Percentiles rank a stretch among this genome's conserved stretches.
phyloP scores from a whole-genome alignment of 176 grass and related monocot species.

The Pontederia crassipes region DNA sequence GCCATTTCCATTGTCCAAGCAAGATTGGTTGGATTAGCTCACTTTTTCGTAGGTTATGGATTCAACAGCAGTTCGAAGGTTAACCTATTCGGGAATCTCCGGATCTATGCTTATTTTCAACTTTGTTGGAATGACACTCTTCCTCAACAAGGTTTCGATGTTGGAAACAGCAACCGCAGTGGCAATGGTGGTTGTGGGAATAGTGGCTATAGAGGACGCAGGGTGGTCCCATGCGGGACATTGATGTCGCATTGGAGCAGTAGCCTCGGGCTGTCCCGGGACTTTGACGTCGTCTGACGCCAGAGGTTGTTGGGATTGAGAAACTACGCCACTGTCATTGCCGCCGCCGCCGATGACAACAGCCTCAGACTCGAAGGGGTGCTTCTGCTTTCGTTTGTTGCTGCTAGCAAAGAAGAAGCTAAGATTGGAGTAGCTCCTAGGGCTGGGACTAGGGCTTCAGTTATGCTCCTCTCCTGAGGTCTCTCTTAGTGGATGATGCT shows the following conservation, averaged over 20 bases:
- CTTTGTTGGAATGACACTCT: slow-evolving; percentile 27
- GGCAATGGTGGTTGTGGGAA: not conserved
- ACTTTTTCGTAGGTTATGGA: too few relatives aligned
- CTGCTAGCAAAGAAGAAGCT: slow-evolving; percentile 53
- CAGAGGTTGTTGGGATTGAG: too few relatives aligned
- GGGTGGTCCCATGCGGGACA: not conserved
- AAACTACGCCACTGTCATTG: slow-evolving; percentile 1
- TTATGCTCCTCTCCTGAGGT: too few relatives aligned
- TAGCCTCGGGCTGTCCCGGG: slow-evolving; percentile 6
- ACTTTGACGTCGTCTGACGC: not conserved
- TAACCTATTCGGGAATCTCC: too few relatives aligned
- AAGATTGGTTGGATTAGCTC: too few relatives aligned
- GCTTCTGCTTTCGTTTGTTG: not conserved
- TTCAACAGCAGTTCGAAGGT: too few relatives aligned
- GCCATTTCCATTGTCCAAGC: too few relatives aligned
- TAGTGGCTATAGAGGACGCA: not conserved
- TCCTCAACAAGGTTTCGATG: not conserved
- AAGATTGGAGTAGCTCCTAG: slow-evolving; percentile 31
- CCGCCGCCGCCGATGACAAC: slow-evolving; percentile 34
- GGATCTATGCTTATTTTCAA: too few relatives aligned
- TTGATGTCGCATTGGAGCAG: not conserved
- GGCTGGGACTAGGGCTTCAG: slow-evolving; percentile 2
- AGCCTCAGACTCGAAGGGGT: slow-evolving; percentile 19
- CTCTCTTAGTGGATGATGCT: too few relatives aligned
- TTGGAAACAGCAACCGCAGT: too few relatives aligned